Base-by-base conservation (phyloP, 2,329 filamentous ascomycete genomes). In the Cladosporium oxysporum region DNA sequence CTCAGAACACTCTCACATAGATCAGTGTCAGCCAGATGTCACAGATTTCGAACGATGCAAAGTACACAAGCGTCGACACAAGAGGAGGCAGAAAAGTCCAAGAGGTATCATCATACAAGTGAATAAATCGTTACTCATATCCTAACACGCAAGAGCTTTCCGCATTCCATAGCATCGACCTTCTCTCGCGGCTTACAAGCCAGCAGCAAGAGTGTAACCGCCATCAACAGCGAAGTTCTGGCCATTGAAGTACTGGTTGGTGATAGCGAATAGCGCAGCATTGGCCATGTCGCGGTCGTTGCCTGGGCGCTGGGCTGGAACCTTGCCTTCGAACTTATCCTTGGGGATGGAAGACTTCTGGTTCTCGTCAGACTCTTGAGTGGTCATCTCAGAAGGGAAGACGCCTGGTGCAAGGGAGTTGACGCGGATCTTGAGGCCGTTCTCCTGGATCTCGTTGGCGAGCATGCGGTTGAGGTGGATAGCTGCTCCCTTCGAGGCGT, bases 251-350 rank as follows among this genome's bases (percentile, higher is more conserved):
- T 83, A 85, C 70, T 82, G 81, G 69, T 78, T 83, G 35, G 71
- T 76, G n/a, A 81, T 83, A 21, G 81, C 77, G 67, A 85, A 88
- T 29, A 89, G 73, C 3, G 88, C 80, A 0, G 83, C 83, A 50
- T 81, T 80, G 0, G 84, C 85, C 81, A 88, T 88, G 71, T 88
- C 86, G 35, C 82, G 75, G 68, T 88, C 87, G 29, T 85, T 83
- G 0, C 86, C 87, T 0, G 85, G 85, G 52, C 84, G 72, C 66
- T 77, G 76, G 6, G 83, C 81, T 8, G 84, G 83, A 59, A 85
- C 76, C 59, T 82, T 82, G 67, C 77, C 71, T 63, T 78, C 79
- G 72, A 83, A 84, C 69, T 83, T 79, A 65, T 84, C 82, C 76
- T 84, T 85, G 10, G 81, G 80, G 66, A 87, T 79, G 66, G 82